phyloP scores from a whole-genome alignment of 2,329 filamentous ascomycete species.

The Coniosporium tulheliwenetii region DNA sequence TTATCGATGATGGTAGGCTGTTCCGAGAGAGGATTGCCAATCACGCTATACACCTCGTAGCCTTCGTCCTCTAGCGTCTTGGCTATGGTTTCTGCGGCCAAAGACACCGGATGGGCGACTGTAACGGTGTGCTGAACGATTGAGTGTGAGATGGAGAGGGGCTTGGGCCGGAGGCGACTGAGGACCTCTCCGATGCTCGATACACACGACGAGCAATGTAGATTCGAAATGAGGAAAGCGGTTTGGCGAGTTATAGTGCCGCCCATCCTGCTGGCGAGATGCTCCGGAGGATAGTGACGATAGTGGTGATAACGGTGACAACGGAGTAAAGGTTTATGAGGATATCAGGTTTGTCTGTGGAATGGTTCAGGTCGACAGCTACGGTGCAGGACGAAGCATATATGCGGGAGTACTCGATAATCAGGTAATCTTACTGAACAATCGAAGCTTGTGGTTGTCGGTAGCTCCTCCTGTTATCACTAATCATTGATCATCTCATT shows the following conservation, averaged over 20 bases:
- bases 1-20: slow-evolving; percentile 9
- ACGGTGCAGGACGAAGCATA: too few relatives aligned
- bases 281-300: too few relatives aligned
- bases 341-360: too few relatives aligned
- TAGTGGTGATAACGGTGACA: too few relatives aligned
- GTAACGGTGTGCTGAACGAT: slow-evolving; percentile 56
- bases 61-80: slow-evolving; percentile 38
- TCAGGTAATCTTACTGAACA: too few relatives aligned
- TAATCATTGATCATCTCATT: too few relatives aligned
- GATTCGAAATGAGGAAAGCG: slow-evolving; percentile 53
- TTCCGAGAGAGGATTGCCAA: not conserved
- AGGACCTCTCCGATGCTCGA: slow-evolving; percentile 47
- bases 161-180: slow-evolving; percentile 29
- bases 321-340: too few relatives aligned
- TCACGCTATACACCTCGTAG: slow-evolving; percentile 40
- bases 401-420: too few relatives aligned
- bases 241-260: slow-evolving; percentile 16
- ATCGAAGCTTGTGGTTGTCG: too few relatives aligned
- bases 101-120: slow-evolving; percentile 34
- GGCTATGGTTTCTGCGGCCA: slow-evolving; percentile 24
- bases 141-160: slow-evolving; percentile 48
- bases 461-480: too few relatives aligned
- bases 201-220: slow-evolving; percentile 64
- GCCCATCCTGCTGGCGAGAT: too few relatives aligned
- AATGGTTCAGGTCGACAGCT: too few relatives aligned